Conservation (phyloP, 352 stramenopile genomes). For the Peronospora farinosa region DNA sequence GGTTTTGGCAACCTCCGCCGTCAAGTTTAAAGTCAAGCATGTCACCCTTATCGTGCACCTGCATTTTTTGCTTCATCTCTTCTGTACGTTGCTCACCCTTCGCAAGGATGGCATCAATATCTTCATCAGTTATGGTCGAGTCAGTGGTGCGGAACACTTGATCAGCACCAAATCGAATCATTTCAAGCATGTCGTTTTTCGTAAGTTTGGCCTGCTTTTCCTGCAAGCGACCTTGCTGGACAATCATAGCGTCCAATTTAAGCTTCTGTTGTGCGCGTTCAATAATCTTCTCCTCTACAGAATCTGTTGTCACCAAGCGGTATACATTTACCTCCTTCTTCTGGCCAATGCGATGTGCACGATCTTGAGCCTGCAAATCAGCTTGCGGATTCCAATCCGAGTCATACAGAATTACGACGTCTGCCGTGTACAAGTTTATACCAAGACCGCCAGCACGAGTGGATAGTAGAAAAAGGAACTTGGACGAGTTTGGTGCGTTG, state of each 20-base stretch:
- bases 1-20: constrained; percentile 90
- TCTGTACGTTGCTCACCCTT: constrained; percentile 82
- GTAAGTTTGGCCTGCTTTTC: constrained; percentile 90
- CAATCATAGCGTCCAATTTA: constrained; percentile 82
- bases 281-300: constrained; percentile 99
- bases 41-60: constrained; percentile 80
- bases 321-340: constrained; percentile 98
- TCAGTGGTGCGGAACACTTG: constrained; percentile 96
- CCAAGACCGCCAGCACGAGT: constrained; percentile 95
- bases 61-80: constrained; percentile 86
- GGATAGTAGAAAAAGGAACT: constrained; percentile 98
- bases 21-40: constrained; percentile 90
- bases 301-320: constrained; percentile 91
- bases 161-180: constrained; percentile 97
- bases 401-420: constrained; percentile 98
- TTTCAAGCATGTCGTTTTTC: constrained; percentile 94
- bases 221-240: constrained; percentile 80
- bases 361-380: constrained; percentile 92
- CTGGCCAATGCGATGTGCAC: constrained; percentile 97
- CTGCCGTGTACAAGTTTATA: constrained; percentile 98
- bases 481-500: constrained; percentile 93
- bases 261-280: constrained; percentile 97
- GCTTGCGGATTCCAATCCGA: constrained; percentile 98
- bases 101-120: constrained; percentile 97
- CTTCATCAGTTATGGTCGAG: constrained; percentile 95